Evolutionary conservation across 352 stramenopile species (phyloP), one percentile per base, ranked within the genome.

Genomic region (Pythium volutum): DNA sequence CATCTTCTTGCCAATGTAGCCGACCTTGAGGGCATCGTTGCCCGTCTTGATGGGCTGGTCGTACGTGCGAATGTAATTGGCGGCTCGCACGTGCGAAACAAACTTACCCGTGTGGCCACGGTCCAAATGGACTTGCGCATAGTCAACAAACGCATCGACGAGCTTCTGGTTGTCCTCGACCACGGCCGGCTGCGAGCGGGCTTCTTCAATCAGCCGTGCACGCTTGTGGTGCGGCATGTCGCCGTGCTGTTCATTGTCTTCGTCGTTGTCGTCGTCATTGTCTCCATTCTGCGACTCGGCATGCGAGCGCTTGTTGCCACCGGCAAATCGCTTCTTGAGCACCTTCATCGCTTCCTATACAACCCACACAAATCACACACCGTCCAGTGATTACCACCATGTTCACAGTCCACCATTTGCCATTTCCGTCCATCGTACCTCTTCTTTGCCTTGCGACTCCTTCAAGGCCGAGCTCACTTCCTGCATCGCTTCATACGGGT

Each of bases 21-120:
- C 74, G 11, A 92, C 67, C 8, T 62, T 43, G 16, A 41, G 43
- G 0, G 79, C 83, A 5, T 89, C 76, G 15, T 42, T 55, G 0
- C 59, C 66, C 18, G 77, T 79, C 29, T 64, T 76, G 47, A 92
- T 88, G 8, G 59, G 66, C 26, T 77, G 51, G 25, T 76, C 72
- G 41, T 81, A 74, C 34, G 86, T 64, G 14, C 76, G 77, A 46
- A 90, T 89, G 33, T 77, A 62, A 25, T 75, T 59, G n/a, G 83
- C 83, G 11, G 83, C 81, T 3, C 81, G 81, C 54, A 93, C 57
- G 55, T 90, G 81, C 3, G 79, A 79, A 14, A 87, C 74, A 11
- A 80, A 83, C 55, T 93, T 91, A 57, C 83, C 83, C 7, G 83
- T 91, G 65, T 93, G 83, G 1, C 83, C 83, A 6, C 55, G 70